Conservation (phyloP, 2,329 filamentous ascomycete species). For the Trichoderma gracile region DNA sequence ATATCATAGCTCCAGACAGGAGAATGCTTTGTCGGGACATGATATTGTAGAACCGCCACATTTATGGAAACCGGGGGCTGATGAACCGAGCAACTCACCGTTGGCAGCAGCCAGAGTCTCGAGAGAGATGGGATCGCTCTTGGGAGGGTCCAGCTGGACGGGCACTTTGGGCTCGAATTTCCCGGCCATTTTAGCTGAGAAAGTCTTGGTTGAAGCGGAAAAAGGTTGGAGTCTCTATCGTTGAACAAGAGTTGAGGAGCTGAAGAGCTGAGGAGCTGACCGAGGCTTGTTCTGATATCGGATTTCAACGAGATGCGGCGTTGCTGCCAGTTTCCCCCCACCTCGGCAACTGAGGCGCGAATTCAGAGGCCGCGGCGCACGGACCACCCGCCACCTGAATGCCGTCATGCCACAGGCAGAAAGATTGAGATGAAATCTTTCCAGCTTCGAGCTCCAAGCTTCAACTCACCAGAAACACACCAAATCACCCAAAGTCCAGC, state of each 20-base stretch:
- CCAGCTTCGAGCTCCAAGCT: background rate
- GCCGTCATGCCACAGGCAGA: conserved; percentile 14
- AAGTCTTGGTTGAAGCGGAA: background rate
- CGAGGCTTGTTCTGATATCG: too few species aligned
- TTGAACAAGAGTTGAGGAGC: background rate
- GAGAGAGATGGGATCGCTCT: conserved; percentile 79
- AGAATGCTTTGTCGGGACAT: background rate
- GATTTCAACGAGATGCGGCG: background rate
- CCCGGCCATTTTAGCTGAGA: conserved; percentile 51
- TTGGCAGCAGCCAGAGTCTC: conserved; percentile 80
- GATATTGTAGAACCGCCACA: background rate
- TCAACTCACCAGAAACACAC: background rate
- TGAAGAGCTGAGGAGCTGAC: background rate
- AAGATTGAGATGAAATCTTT: conserved; percentile 19
- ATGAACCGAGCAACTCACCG: conserved; percentile 57
- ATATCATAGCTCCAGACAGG: too few species aligned
- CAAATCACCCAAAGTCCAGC: background rate
- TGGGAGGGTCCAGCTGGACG: conserved; percentile 77
- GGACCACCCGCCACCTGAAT: conserved; percentile 23
- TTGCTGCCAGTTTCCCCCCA: conserved; percentile 5
- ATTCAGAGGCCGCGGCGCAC: conserved; percentile 23
- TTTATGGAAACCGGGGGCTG: too few species aligned
- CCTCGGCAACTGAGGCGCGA: conserved; percentile 21
- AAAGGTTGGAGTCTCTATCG: too few species aligned
- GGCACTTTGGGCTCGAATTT: conserved; percentile 79